Conservation (phyloP, 1,284 basidiomycete species). For the Apiotrichum gracile region DNA sequence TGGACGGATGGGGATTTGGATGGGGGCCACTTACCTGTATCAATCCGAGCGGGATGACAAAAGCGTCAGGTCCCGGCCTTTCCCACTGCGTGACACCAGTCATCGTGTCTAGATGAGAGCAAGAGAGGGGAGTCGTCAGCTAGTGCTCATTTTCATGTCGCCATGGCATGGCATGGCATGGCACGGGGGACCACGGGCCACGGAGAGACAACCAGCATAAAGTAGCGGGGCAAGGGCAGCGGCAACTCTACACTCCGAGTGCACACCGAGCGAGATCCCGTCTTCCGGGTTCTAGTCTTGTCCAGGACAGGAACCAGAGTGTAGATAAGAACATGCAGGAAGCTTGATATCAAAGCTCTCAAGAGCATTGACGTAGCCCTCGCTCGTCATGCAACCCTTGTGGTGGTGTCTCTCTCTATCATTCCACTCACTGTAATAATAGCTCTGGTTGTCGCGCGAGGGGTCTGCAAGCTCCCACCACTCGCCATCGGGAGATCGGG, state of each 20-base stretch:
- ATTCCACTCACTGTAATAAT: conserved; percentile 69
- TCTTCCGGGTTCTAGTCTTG: too few relatives aligned
- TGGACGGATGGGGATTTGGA: too few relatives aligned
- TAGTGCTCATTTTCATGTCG: too few relatives aligned
- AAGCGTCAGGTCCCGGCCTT: conserved; percentile 60
- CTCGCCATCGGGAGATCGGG: conserved; percentile 75
- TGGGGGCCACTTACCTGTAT: conserved; percentile 57
- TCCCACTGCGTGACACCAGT: conserved; percentile 85
- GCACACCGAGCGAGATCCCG: too few relatives aligned
- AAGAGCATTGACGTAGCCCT: too few relatives aligned
- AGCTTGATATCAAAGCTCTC: too few relatives aligned
- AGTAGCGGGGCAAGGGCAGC: too few relatives aligned
- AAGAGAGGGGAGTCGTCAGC: not conserved
- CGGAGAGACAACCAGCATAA: too few relatives aligned
- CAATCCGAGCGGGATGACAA: conserved; percentile 82
- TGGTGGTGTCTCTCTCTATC: not conserved
- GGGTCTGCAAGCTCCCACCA: conserved; percentile 93
- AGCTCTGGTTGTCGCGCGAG: conserved; percentile 67
- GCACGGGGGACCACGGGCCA: too few relatives aligned
- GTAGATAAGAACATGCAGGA: not conserved
- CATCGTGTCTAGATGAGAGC: conserved; percentile 54
- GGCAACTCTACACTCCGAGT: too few relatives aligned
- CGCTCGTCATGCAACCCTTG: too few relatives aligned
- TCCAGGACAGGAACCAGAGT: not conserved
- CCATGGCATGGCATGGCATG: too few relatives aligned